These are phyloP conservation scores for Candida dubliniensis DNA, from an alignment of 1,139 yeast genomes.

Conservation along the genomic window DNA sequence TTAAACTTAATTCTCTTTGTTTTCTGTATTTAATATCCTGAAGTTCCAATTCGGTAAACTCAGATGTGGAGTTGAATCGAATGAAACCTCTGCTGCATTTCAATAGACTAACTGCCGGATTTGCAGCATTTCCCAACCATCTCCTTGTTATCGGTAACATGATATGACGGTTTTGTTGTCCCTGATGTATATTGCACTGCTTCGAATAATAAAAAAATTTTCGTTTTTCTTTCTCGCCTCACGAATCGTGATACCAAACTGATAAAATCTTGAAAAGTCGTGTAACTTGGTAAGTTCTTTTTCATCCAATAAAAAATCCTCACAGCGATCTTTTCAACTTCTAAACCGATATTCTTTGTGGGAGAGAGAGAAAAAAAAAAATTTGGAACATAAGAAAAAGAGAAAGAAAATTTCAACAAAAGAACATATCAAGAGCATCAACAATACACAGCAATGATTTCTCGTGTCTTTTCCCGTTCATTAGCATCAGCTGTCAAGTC, in stretches of 20 bases:
- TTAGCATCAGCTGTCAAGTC: constrained; percentile 65
- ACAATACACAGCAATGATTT: constrained; percentile 14
- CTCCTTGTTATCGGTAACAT: constrained; percentile 3
- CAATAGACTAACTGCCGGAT: constrained; percentile 1
- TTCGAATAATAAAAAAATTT: neutral
- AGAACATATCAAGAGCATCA: neutral
- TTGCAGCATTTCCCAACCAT: constrained; percentile 1
- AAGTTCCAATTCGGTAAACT: constrained; percentile 68
- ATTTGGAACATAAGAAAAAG: neutral
- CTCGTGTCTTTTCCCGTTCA: constrained; percentile 70
- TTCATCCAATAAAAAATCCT: constrained; percentile 5
- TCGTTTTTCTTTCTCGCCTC: neutral
- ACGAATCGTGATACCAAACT: neutral
- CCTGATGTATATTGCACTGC: too few relatives aligned
- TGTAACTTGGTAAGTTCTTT: neutral
- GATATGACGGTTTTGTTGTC: neutral
- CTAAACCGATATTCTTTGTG: neutral
- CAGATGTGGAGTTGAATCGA: constrained; percentile 3
- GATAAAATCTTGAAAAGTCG: neutral
- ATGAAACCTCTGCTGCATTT: neutral
- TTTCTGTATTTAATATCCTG: constrained; percentile 73
- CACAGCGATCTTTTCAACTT: neutral
- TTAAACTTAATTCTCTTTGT: constrained; percentile 72
- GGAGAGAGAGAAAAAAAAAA: neutral
- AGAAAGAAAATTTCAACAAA: neutral